Evolutionary conservation across 371 early-diverging fungal genomes (phyloP), one percentile per base, ranked within the genome.

Genomic region (Mucor sp.): DNA sequence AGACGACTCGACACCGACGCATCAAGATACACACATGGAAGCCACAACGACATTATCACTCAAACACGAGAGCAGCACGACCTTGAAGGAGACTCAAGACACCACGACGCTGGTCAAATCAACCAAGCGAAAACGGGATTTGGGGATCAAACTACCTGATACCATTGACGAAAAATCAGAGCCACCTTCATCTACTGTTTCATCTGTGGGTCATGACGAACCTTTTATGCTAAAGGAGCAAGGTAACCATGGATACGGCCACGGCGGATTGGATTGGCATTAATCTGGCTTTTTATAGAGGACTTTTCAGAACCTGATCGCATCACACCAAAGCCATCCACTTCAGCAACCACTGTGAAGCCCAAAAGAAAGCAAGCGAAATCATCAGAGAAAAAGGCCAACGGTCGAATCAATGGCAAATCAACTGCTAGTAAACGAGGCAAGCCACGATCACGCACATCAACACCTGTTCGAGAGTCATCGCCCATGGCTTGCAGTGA

Each of bases 381-480:
- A 25, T 25, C n/a, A 23, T 23, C 33, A 6, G 59, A 59, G 4
- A 59, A 23, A 59, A 57, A 57, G 19, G 14, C 3, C 12, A 57
- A 33, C 19, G 57, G 30, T 19, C 57, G 57, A 33, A 5, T 32
- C 21, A 39, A 53, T 27, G 58, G 58, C 6, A 33, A 33, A 57
- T 6, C 39, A 32, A 25, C 12, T 12, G 3, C 25, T 14, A 12
- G 28, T 12, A 57, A 37, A 59, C 41, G 66, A 33, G 62, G 66
- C 11, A 71, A 76, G 30, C 68, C 76, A 19, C 60, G 74, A 41
- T 77, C 78, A 44, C 72, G 75, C 43, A 74, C 78, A 23, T 69
- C 72, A 1, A 77, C 78, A 17, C 78, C 78, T 4, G 61, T 70
- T 19, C 66, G 59, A 60, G 69, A 62, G 9, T 47, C 21, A 17